These are phyloP conservation scores for Pythium periplocum DNA, from an alignment of 352 stramenopile genomes.

Conservation along the genomic window DNA sequence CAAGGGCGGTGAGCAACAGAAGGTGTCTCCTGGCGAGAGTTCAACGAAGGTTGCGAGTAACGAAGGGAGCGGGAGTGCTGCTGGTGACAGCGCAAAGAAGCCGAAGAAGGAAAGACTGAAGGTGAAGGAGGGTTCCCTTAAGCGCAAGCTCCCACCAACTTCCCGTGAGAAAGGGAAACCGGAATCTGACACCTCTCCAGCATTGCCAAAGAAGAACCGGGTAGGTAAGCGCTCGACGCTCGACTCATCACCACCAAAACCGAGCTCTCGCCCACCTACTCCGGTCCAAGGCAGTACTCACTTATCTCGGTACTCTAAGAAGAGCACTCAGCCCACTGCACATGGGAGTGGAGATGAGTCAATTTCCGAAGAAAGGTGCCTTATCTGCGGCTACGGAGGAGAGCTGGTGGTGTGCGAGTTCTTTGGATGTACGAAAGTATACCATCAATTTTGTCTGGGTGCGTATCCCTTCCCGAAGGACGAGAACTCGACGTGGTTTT, in stretches of 20 bases:
- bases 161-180: constrained; percentile 28
- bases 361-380: constrained; percentile 68
- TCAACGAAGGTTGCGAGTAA: constrained; percentile 5
- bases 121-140: constrained; percentile 39
- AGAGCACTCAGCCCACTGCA: too few species aligned
- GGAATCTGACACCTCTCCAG: constrained; percentile 10
- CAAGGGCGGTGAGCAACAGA: constrained; percentile 3
- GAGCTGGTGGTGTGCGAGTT: constrained; percentile 85
- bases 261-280: constrained; percentile 11
- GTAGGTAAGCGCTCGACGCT: constrained; percentile 17
- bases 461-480: constrained; percentile 75
- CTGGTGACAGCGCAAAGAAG: constrained; percentile 21
- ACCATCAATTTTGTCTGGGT: constrained; percentile 83
- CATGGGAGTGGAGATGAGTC: not conserved
- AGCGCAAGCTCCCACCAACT: constrained; percentile 45
- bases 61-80: constrained; percentile 3
- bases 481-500: constrained; percentile 78
- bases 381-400: constrained; percentile 75
- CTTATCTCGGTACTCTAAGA: too few species aligned
- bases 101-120: constrained; percentile 61
- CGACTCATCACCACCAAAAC: constrained; percentile 29
- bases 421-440: constrained; percentile 75
- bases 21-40: not conserved
- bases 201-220: constrained; percentile 41
- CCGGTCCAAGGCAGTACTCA: constrained; percentile 3